phyloP scores from a whole-genome alignment of 2,329 filamentous ascomycete genomes.

The Alternaria brassicicola region DNA sequence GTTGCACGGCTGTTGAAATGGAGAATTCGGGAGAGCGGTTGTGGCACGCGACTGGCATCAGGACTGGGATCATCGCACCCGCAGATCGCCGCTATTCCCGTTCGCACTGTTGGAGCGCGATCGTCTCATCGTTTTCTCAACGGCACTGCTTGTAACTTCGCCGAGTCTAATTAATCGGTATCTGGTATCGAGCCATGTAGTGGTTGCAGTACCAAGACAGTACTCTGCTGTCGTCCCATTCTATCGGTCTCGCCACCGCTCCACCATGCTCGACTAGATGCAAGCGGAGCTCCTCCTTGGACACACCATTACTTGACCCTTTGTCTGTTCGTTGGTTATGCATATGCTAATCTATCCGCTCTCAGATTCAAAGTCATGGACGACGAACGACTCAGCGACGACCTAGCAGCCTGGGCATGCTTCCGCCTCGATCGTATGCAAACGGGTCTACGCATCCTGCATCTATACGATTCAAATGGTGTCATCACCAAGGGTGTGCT shows the following conservation, averaged over 20 bases:
- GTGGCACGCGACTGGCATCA: constrained; percentile 17
- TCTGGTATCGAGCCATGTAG: not conserved
- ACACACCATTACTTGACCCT: not conserved
- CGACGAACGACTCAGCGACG: constrained; percentile 76
- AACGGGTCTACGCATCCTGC: constrained; percentile 77
- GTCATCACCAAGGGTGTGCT: constrained; percentile 70
- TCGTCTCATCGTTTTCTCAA: constrained; percentile 22
- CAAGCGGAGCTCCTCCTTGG: not conserved
- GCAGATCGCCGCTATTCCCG: constrained; percentile 22
- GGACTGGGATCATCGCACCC: constrained; percentile 8
- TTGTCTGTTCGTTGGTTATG: not conserved
- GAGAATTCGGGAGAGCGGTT: not conserved
- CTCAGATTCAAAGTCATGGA: constrained; percentile 82
- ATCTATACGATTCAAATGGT: constrained; percentile 73
- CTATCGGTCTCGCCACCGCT: not conserved
- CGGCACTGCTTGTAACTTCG: not conserved
- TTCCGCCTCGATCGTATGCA: constrained; percentile 81
- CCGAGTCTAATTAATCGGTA: not conserved
- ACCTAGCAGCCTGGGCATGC: constrained; percentile 86
- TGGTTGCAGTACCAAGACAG: not conserved
- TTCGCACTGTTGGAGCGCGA: not conserved
- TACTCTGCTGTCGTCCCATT: not conserved
- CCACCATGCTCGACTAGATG: not conserved
- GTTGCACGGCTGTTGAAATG: not conserved
- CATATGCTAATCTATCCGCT: constrained; percentile 4